A percentile compares a stretch with the other conserved stretches of the same genome.
Conservation (phyloP, 805 yeast species). For the Cyberlindnera sargentensis region DNA sequence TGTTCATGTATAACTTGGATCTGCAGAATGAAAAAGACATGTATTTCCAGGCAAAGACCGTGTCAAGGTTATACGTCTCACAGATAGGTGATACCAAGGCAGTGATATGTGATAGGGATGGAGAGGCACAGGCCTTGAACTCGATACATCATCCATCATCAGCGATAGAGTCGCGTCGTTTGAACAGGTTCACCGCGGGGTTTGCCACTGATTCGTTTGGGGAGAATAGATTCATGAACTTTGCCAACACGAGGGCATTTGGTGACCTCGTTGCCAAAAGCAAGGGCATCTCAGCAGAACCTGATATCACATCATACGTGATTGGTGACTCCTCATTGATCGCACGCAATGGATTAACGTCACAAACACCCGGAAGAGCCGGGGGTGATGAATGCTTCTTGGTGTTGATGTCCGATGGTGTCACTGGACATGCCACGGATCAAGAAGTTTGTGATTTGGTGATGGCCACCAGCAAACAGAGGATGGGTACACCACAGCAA, state of each 20-base stretch:
- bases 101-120: conserved; percentile 72
- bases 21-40: conserved; percentile 23
- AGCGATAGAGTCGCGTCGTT: conserved; percentile 65
- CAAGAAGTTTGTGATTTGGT: conserved; percentile 89
- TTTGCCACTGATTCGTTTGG: conserved; percentile 87
- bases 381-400: conserved; percentile 88
- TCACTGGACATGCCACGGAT: conserved; percentile 71
- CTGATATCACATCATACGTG: conserved; percentile 66
- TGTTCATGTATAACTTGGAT: conserved; percentile 42
- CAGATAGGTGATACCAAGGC: conserved; percentile 94
- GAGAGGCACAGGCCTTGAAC: conserved; percentile 74
- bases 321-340: conserved; percentile 54
- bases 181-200: conserved; percentile 56
- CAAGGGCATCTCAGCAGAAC: conserved; percentile 87
- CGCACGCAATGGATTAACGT: conserved; percentile 12
- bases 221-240: conserved; percentile 70
- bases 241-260: conserved; percentile 90
- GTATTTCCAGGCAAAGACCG: conserved; percentile 51
- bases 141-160: conserved; percentile 83
- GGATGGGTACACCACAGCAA: conserved; percentile 52
- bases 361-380: conserved; percentile 21
- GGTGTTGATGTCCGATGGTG: conserved; percentile 82
- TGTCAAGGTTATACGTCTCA: conserved; percentile 66
- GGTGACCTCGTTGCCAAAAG: conserved; percentile 81
- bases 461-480: conserved; percentile 58